Conservation (phyloP, 768 basidiomycete genomes). For the Strobilomyces dryophilus region DNA sequence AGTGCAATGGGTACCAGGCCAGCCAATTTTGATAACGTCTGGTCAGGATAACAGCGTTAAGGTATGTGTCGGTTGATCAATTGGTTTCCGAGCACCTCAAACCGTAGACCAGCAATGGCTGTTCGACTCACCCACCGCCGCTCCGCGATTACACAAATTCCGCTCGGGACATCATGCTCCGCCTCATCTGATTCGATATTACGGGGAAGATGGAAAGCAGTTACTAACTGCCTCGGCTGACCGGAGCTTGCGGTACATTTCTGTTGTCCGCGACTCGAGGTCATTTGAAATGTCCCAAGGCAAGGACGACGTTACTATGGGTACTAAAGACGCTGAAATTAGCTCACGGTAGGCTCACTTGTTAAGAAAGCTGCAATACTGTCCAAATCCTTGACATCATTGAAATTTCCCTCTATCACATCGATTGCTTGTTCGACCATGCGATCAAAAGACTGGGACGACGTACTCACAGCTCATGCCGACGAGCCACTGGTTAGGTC, state of each 20-base stretch:
- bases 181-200: constrained; percentile 89
- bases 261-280: constrained; percentile 91
- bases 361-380: constrained; percentile 74
- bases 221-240: constrained; percentile 87
- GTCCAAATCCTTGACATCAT: constrained; percentile 71
- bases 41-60: constrained; percentile 96
- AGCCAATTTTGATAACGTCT: constrained; percentile 85
- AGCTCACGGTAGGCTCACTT: constrained; percentile 62
- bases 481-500: constrained; percentile 81
- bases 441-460: constrained; percentile 95
- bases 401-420: constrained; percentile 82
- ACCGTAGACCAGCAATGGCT: constrained; percentile 81
- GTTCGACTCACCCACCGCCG: constrained; percentile 84
- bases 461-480: constrained; percentile 85
- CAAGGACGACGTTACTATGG: constrained; percentile 21
- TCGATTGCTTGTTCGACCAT: constrained; percentile 74
- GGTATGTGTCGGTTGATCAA: constrained; percentile 38
- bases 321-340: constrained; percentile 1
- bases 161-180: constrained; percentile 90
- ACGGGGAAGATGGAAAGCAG: constrained; percentile 96
- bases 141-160: constrained; percentile 86
- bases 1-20: constrained; percentile 89
- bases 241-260: constrained; percentile 83
- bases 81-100: neutral
- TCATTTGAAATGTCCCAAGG: constrained; percentile 96